phyloP scores from a whole-genome alignment of 169 alveolate species.

The Eimeria falciformis region DNA sequence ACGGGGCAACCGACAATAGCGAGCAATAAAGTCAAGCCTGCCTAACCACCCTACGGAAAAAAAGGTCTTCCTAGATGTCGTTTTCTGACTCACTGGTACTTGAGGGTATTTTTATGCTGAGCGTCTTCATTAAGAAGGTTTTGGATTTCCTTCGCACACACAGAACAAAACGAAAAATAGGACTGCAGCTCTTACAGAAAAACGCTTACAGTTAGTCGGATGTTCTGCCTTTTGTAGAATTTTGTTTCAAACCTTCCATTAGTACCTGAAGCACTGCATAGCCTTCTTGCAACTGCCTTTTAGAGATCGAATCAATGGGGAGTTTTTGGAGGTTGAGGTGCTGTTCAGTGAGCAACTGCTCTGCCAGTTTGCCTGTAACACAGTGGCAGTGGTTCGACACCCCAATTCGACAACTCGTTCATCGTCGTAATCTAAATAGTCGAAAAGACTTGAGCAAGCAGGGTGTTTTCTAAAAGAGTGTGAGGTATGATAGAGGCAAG shows the following conservation, averaged over 20 bases:
- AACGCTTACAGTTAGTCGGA: too few species aligned
- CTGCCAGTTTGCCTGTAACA: conserved; percentile 63
- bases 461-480: too few species aligned
- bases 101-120: conserved; percentile 21
- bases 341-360: conserved; percentile 65
- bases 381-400: too few species aligned
- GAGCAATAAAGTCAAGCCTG: neutral
- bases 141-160: conserved; percentile 48
- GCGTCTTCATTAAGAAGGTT: conserved; percentile 53
- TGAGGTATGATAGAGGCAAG: too few species aligned
- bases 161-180: neutral
- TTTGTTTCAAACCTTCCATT: neutral
- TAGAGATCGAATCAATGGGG: conserved; percentile 75
- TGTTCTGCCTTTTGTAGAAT: too few species aligned
- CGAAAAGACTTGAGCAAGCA: too few species aligned
- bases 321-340: conserved; percentile 74
- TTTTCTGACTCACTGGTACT: conserved; percentile 24
- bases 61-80: neutral
- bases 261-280: conserved; percentile 76
- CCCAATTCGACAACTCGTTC: too few species aligned
- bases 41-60: neutral
- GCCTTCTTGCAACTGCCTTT: conserved; percentile 76
- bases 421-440: too few species aligned
- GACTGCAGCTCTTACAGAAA: too few species aligned
- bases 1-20: neutral